These are phyloP conservation scores for Nemania serpens DNA, from an alignment of 2,329 filamentous ascomycete genomes.

Conservation along the genomic window DNA sequence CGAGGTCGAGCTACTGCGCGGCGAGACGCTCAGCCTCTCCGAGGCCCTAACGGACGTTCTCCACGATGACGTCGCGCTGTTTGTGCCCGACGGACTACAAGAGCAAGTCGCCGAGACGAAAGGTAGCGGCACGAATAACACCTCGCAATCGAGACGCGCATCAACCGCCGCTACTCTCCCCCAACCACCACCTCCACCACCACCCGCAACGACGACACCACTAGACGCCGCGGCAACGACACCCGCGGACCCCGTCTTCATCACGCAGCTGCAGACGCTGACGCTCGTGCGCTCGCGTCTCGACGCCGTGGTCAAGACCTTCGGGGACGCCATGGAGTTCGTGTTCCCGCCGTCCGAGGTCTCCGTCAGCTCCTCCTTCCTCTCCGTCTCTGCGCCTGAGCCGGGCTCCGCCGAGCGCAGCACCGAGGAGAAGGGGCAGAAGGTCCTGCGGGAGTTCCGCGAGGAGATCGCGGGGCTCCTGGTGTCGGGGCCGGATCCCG, in stretches of 20 bases:
- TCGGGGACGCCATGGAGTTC: constrained; percentile 96
- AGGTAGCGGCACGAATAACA: not conserved
- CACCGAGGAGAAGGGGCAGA: constrained; percentile 85
- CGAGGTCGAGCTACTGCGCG: constrained; percentile 90
- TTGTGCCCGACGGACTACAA: constrained; percentile 62
- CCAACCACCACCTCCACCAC: constrained; percentile 30
- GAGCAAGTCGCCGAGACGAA: constrained; percentile 35
- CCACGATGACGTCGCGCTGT: constrained; percentile 71
- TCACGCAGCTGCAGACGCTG: constrained; percentile 80
- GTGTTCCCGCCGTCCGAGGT: constrained; percentile 86
- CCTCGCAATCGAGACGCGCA: constrained; percentile 28
- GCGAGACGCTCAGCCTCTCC: constrained; percentile 79
- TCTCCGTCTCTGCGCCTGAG: constrained; percentile 87
- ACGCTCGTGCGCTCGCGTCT: constrained; percentile 82
- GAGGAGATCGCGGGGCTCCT: constrained; percentile 74
- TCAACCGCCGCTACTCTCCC: constrained; percentile 30
- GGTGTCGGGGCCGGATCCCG: constrained; percentile 51
- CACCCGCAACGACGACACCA: not conserved
- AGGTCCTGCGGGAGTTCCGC: constrained; percentile 71
- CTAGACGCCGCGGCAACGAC: constrained; percentile 22
- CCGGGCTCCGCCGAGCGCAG: constrained; percentile 65
- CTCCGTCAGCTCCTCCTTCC: constrained; percentile 81
- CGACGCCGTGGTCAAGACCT: constrained; percentile 86
- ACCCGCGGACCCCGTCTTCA: constrained; percentile 60
- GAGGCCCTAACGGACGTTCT: constrained; percentile 77